A percentile compares a stretch with the other conserved stretches of the same genome.
These are phyloP conservation scores for Takakia lepidozioides DNA, from an alignment of 225 moss, liverwort and hornwort genomes.

Conservation along the genomic window DNA sequence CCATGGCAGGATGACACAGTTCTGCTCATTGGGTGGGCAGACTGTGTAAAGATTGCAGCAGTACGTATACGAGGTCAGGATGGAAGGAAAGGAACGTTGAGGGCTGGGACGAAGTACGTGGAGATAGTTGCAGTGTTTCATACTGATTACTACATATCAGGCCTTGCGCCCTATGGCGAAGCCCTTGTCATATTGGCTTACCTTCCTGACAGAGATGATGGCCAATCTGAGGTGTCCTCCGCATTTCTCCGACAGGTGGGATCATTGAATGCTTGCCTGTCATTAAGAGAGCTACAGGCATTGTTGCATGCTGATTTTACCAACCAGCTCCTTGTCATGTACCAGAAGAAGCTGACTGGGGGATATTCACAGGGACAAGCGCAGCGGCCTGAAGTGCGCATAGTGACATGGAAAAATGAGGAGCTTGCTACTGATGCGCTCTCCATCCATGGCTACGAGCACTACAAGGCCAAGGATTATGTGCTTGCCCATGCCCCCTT, in stretches of 20 bases:
- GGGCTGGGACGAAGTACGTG: slow-evolving; percentile 71
- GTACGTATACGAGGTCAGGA: slow-evolving; percentile 67
- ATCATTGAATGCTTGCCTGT: too few species aligned
- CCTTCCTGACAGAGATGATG: slow-evolving; percentile 51
- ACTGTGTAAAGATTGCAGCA: slow-evolving; percentile 86
- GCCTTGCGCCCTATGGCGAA: slow-evolving; percentile 91
- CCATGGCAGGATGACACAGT: slow-evolving; percentile 68
- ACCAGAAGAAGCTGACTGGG: too few species aligned
- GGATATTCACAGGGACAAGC: slow-evolving; percentile 81
- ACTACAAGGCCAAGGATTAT: slow-evolving; percentile 94
- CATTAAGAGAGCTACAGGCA: too few species aligned
- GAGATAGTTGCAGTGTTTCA: slow-evolving; percentile 67
- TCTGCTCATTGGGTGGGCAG: slow-evolving; percentile 89
- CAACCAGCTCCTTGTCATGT: too few species aligned
- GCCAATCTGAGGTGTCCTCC: slow-evolving; percentile 21
- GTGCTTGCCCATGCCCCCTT: slow-evolving; percentile 87
- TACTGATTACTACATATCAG: slow-evolving; percentile 73
- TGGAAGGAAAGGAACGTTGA: slow-evolving; percentile 57
- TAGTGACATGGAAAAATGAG: slow-evolving; percentile 81
- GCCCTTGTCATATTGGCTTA: slow-evolving; percentile 91
- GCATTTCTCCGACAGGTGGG: slow-evolving; percentile 54
- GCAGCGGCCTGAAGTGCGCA: slow-evolving; percentile 91
- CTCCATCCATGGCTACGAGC: slow-evolving; percentile 93
- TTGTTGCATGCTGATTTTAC: too few species aligned
- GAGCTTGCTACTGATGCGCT: slow-evolving; percentile 94